phyloP scores from a whole-genome alignment of 192 early-diverging fungal genomes.

The Helicostylum pulchrum region DNA sequence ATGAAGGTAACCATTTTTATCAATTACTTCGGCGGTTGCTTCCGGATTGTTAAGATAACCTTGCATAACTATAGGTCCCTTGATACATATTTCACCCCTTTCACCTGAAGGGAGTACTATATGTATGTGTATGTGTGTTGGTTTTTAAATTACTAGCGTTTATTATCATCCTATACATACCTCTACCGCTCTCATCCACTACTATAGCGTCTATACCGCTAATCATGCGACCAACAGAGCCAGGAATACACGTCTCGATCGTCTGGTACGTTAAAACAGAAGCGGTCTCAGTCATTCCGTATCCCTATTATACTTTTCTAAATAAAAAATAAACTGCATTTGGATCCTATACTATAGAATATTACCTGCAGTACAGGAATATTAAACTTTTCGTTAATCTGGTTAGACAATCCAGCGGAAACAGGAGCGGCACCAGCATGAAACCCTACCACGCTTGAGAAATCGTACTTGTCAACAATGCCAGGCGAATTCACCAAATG shows the following conservation, averaged over 20 bases:
- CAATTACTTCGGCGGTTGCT: slow-evolving; percentile 40
- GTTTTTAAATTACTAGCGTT: not conserved
- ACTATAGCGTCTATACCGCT: slow-evolving; percentile 73
- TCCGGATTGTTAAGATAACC: slow-evolving; percentile 47
- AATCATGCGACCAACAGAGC: slow-evolving; percentile 68
- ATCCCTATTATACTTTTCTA: slow-evolving; percentile 63
- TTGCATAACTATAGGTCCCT: slow-evolving; percentile 74
- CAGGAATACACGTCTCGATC: slow-evolving; percentile 25
- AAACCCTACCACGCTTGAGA: slow-evolving; percentile 50
- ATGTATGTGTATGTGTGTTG: too few relatives aligned
- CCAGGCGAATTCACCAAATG: slow-evolving; percentile 58
- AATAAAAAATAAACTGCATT: slow-evolving; percentile 40
- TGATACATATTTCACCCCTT: slow-evolving; percentile 79
- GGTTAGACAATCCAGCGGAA: slow-evolving; percentile 40
- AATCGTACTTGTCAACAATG: slow-evolving; percentile 58
- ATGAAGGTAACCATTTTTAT: slow-evolving; percentile 52
- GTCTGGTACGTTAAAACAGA: slow-evolving; percentile 44
- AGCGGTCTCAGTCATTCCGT: slow-evolving; percentile 71
- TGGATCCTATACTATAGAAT: slow-evolving; percentile 46
- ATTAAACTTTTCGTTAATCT: slow-evolving; percentile 29
- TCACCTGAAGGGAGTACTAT: slow-evolving; percentile 50
- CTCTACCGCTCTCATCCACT: slow-evolving; percentile 65
- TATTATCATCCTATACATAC: not conserved
- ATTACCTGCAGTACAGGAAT: slow-evolving; percentile 23
- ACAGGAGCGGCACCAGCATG: slow-evolving; percentile 69